Conservation (phyloP, 805 yeast species). For the Ogataea paradorogensis region DNA sequence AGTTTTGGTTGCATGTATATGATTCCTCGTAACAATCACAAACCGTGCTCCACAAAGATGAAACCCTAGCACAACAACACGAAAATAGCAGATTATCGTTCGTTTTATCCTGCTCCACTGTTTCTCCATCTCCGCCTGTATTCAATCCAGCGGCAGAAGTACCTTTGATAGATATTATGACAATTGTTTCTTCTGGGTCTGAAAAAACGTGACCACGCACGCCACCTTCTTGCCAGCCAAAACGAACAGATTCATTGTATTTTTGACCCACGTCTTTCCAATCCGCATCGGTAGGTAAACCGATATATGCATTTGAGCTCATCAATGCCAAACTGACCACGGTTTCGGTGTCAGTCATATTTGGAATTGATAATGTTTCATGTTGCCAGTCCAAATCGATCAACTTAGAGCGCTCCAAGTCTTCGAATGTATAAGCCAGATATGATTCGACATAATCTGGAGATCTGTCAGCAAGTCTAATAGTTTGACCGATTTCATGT, state of each 20-base stretch:
- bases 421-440: constrained; percentile 51
- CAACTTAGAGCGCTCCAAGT: constrained; percentile 30
- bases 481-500: constrained; percentile 14
- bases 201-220: constrained; percentile 89
- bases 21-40: constrained; percentile 88
- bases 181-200: constrained; percentile 49
- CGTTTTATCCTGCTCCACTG: constrained; percentile 73
- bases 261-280: constrained; percentile 63
- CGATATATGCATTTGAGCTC: constrained; percentile 89
- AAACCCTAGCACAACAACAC: constrained; percentile 93
- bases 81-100: constrained; percentile 89
- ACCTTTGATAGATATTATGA: constrained; percentile 84
- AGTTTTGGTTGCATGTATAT: constrained; percentile 83
- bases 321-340: constrained; percentile 73
- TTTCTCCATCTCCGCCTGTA: constrained; percentile 50
- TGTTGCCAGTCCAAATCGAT: constrained; percentile 64
- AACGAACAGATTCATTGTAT: constrained; percentile 55
- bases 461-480: constrained; percentile 43
- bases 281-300: constrained; percentile 70
- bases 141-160: constrained; percentile 79
- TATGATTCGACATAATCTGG: constrained; percentile 70
- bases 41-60: constrained; percentile 90
- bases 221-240: constrained; percentile 88
- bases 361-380: constrained; percentile 59
- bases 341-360: constrained; percentile 71